Evolutionary conservation across 2,329 filamentous ascomycete species (phyloP), one percentile per base, ranked within the genome.

Genomic region (Reticulascus tulasneorum): DNA sequence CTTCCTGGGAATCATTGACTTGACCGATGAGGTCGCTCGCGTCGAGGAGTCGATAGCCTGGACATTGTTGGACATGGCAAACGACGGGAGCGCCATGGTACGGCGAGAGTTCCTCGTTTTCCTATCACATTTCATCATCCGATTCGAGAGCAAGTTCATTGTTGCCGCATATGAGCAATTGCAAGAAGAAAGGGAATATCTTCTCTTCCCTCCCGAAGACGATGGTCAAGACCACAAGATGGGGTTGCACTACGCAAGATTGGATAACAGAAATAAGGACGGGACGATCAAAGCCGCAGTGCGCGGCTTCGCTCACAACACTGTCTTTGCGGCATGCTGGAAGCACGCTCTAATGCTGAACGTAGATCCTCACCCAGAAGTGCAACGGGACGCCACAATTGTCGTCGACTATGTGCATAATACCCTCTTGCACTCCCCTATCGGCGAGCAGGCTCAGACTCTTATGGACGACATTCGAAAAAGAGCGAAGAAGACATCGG

Each of bases 21-120:
- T 95, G 47, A 96, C 90, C 1, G 84, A 94, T 46, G 88, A 95
- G 59, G 86, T 95, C 29, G 87, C 86, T 8, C 82, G 87, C 42
- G 88, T 93, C 39, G 93, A 98, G 58, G 90, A 96, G 60, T 84
- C 82, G 1, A 82, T 98, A 48, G 89, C 93, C 4, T 86, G 87
- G 67, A 87, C 88, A 10, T 77, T 97, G 26, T 73, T 97, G 26
- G 82, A 93, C 43, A 91, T 97, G 84, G 84, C 87, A 16, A 87
- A 88, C 38, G 93, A 98, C 60, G 93, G 91, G 22, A 96, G 89
- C 52, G 87, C 89, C 18, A 82, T 97, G 68, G 93, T 98, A 19
- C 82, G 93, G 29, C 94, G 90, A 56, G 93, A 98, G 61, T 73
- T 97, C 23, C 69, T 96, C 4, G 86, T 96, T 10, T 97, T 97